Conservation (phyloP, 192 early-diverging fungal species). For the Coemansia sp. region DNA sequence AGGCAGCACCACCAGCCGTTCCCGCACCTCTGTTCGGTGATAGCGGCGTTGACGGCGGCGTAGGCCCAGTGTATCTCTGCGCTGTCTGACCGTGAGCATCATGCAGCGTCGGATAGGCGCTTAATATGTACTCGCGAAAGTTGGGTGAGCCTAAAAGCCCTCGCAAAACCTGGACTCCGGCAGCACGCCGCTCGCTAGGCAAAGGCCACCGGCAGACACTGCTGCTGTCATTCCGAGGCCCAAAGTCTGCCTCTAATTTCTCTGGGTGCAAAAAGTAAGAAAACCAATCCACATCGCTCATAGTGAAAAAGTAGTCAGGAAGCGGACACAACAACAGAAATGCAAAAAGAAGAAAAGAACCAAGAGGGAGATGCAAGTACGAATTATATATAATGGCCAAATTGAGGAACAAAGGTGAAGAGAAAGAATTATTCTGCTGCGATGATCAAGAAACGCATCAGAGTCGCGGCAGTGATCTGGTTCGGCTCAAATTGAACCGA, state of each 20-base stretch:
- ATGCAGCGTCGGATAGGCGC: slow-evolving; percentile 29
- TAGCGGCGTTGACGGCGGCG: slow-evolving; percentile 33
- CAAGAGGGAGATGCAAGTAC: background rate
- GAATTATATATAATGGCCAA: background rate
- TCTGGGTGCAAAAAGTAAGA: slow-evolving; percentile 39
- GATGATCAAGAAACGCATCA: no score
- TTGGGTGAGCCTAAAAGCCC: slow-evolving; percentile 33
- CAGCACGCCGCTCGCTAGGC: slow-evolving; percentile 3
- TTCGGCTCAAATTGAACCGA: no score
- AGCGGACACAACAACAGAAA: slow-evolving; percentile 3
- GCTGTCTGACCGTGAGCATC: slow-evolving; percentile 5
- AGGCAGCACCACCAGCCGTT: background rate
- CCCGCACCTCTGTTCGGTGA: background rate
- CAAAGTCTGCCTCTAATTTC: slow-evolving; percentile 21
- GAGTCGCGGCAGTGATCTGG: no score
- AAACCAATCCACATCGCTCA: slow-evolving; percentile 34
- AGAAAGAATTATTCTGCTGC: no score
- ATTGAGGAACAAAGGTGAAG: no score
- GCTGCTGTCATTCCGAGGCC: background rate
- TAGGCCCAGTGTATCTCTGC: slow-evolving; percentile 11
- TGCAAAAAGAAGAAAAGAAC: background rate
- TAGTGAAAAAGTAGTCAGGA: slow-evolving; percentile 1
- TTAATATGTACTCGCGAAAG: slow-evolving; percentile 34
- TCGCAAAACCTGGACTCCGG: slow-evolving; percentile 11
- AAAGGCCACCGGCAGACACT: background rate